Percentiles rank a stretch among this genome's conserved stretches.
Conservation (phyloP, 768 basidiomycete genomes). For the Sistotremastrum niveocremeum region DNA sequence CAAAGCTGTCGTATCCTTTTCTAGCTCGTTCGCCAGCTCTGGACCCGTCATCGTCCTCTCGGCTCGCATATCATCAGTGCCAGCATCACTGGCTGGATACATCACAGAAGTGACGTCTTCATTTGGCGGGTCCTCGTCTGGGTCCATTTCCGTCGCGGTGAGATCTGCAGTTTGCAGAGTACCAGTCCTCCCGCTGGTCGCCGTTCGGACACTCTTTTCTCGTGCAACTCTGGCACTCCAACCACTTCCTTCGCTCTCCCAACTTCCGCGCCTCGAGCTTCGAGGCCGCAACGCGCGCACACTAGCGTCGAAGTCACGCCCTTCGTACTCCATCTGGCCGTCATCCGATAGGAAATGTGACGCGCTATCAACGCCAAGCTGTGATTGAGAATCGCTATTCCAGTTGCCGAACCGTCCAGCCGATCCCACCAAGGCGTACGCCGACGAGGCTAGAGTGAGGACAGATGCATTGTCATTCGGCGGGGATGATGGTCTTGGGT, state of each 20-base stretch:
- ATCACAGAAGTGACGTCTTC: too few relatives aligned
- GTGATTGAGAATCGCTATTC: slow-evolving; percentile 52
- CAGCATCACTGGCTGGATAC: slow-evolving; percentile 15
- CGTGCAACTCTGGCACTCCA: slow-evolving; percentile 67
- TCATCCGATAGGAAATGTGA: slow-evolving; percentile 54
- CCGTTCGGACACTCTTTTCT: slow-evolving; percentile 48
- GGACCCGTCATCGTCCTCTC: slow-evolving; percentile 13
- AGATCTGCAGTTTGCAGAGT: slow-evolving; percentile 30
- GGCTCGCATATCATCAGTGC: slow-evolving; percentile 12
- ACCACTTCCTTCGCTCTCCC: slow-evolving; percentile 81
- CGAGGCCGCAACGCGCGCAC: slow-evolving; percentile 80
- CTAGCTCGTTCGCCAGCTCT: too few relatives aligned
- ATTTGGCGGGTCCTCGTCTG: not conserved
- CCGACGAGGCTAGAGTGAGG: slow-evolving; percentile 87
- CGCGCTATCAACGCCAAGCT: slow-evolving; percentile 55
- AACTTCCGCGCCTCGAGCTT: slow-evolving; percentile 77
- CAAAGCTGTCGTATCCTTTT: too few relatives aligned
- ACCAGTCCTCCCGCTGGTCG: slow-evolving; percentile 47
- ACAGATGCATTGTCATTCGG: slow-evolving; percentile 87
- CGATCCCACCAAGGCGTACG: slow-evolving; percentile 31
- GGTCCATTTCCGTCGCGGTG: not conserved
- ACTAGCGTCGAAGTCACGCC: slow-evolving; percentile 72
- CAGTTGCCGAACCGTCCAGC: slow-evolving; percentile 35
- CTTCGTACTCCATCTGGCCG: slow-evolving; percentile 34
- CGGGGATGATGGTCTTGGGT: slow-evolving; percentile 84